Conservation (phyloP, 1,284 basidiomycete genomes). For the Tetrapyrgos nigripes region DNA sequence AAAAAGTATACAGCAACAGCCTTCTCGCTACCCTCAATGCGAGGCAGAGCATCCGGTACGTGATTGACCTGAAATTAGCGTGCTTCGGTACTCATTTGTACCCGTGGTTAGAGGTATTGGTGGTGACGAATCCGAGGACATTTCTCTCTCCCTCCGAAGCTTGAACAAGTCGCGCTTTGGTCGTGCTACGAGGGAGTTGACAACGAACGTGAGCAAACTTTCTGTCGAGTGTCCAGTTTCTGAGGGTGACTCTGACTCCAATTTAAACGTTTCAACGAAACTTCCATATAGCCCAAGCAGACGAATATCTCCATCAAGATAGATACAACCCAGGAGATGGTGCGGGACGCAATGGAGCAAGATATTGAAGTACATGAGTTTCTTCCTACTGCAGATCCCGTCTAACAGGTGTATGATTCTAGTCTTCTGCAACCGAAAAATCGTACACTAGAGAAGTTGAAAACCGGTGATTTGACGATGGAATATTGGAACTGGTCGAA, state of each 20-base stretch:
- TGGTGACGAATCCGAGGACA: conserved; percentile 46
- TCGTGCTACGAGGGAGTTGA: conserved; percentile 22
- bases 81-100: conserved; percentile 25
- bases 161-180: conserved; percentile 38
- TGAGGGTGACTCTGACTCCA: background rate
- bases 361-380: conserved; percentile 16
- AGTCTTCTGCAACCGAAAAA: conserved; percentile 17
- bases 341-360: conserved; percentile 28
- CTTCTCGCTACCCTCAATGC: conserved; percentile 62
- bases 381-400: background rate
- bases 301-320: conserved; percentile 60
- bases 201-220: conserved; percentile 12
- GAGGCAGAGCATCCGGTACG: conserved; percentile 34
- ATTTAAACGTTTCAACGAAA: too few species aligned
- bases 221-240: background rate
- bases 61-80: background rate
- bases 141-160: conserved; percentile 54
- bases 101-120: conserved; percentile 36
- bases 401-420: background rate
- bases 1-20: conserved; percentile 60
- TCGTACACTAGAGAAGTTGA: background rate
- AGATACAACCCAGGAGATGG: conserved; percentile 55
- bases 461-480: background rate
- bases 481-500: background rate
- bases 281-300: conserved; percentile 31